Evolutionary conservation across 768 basidiomycete genomes (phyloP).

Genomic region (Suillus lakei): DNA sequence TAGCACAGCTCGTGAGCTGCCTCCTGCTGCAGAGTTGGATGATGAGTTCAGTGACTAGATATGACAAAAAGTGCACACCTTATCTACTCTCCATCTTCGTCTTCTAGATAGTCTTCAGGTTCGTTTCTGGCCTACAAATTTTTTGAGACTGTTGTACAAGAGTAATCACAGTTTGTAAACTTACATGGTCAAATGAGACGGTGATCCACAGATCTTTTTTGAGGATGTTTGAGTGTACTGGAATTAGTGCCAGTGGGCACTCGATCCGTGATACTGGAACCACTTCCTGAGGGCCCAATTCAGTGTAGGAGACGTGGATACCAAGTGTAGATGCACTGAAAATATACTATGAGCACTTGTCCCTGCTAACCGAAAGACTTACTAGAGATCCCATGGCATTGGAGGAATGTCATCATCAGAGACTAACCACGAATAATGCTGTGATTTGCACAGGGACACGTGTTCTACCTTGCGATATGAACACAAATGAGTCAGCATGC

Average conservation of each 20-base stretch:
- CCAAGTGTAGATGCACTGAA: slow-evolving; percentile 4
- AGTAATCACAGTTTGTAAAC: background rate
- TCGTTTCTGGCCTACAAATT: background rate
- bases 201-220: slow-evolving; percentile 4
- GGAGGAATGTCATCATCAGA: slow-evolving; percentile 1
- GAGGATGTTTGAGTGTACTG: background rate
- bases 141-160: background rate
- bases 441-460: background rate
- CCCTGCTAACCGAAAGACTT: background rate
- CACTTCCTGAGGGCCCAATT: background rate
- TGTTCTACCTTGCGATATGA: background rate
- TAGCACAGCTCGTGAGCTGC: background rate
- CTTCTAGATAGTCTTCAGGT: background rate
- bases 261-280: background rate
- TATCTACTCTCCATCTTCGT: background rate
- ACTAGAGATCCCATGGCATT: slow-evolving; percentile 11
- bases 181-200: slow-evolving; percentile 6
- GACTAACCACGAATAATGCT: background rate
- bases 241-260: slow-evolving; percentile 4
- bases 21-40: background rate
- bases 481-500: background rate
- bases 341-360: background rate
- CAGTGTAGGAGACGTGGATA: background rate
- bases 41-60: background rate
- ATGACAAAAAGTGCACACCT: background rate